A percentile compares a stretch with the other conserved stretches of the same genome.
Evolutionary conservation across 139 green algal genomes (phyloP).

Genomic region (Tetraselmis chui): DNA sequence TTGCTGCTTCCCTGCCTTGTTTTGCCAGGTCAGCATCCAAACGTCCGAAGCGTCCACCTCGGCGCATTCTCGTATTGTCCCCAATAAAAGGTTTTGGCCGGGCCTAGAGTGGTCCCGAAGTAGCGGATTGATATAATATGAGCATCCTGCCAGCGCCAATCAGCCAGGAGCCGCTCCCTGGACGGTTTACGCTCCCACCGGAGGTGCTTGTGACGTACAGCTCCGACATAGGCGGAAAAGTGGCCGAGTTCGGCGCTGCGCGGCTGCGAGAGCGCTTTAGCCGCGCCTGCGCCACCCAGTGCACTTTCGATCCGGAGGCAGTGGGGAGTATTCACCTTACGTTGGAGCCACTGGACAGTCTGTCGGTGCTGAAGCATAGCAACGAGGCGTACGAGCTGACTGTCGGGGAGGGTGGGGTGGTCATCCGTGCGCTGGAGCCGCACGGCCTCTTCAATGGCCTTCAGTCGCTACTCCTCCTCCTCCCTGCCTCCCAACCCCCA

Average conservation of each 20-base stretch:
- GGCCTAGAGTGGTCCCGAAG: too few relatives aligned
- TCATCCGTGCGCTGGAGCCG: conserved; percentile 15
- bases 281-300: neutral
- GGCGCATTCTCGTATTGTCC: too few relatives aligned
- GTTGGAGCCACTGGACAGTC: neutral
- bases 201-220: neutral
- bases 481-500: conserved; percentile 17
- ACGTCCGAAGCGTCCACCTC: too few relatives aligned
- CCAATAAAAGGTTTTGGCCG: too few relatives aligned
- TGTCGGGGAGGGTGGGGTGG: conserved; percentile 17
- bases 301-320: neutral
- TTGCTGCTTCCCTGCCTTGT: too few relatives aligned
- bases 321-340: neutral
- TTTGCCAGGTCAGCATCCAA: too few relatives aligned
- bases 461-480: conserved; percentile 44
- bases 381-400: conserved; percentile 43
- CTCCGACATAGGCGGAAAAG: neutral
- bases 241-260: neutral
- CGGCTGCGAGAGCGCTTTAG: neutral
- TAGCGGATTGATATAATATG: too few relatives aligned
- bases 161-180: neutral
- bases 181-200: neutral
- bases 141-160: neutral
- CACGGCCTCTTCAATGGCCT: conserved; percentile 53
- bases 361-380: conserved; percentile 8